A percentile compares a stretch with the other conserved stretches of the same genome.
Evolutionary conservation across 2,329 filamentous ascomycete genomes (phyloP).

Genomic region (Amphichorda felina): DNA sequence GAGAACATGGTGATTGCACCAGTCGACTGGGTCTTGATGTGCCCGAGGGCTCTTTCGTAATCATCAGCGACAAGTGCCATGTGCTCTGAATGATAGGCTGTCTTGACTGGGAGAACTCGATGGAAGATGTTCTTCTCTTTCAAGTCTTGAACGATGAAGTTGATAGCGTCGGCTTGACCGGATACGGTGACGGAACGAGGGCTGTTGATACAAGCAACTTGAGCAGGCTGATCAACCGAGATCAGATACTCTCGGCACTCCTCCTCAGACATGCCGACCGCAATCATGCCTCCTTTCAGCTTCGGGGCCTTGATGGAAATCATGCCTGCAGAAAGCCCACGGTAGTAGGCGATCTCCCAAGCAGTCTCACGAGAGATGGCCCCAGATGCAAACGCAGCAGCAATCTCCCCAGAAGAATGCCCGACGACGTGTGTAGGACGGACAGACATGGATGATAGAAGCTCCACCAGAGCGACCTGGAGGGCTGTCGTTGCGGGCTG

Average conservation of each 20-base stretch:
- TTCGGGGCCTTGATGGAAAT: slow-evolving; percentile 13
- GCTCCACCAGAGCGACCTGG: slow-evolving; percentile 28
- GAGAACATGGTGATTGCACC: slow-evolving; percentile 23
- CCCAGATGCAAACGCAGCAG: slow-evolving; percentile 27
- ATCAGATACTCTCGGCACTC: slow-evolving; percentile 16
- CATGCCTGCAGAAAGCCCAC: slow-evolving; percentile 21
- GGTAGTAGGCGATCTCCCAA: slow-evolving; percentile 28
- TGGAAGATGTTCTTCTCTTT: slow-evolving; percentile 17
- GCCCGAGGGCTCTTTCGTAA: slow-evolving; percentile 18
- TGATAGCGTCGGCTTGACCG: slow-evolving; percentile 19
- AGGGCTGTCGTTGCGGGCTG: slow-evolving; percentile 29
- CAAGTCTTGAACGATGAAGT: slow-evolving; percentile 18
- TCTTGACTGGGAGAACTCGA: slow-evolving; percentile 21
- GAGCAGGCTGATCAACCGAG: slow-evolving; percentile 9
- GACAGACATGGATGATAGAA: slow-evolving; percentile 20
- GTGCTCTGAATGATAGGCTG: slow-evolving; percentile 32
- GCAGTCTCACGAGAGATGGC: slow-evolving; percentile 22
- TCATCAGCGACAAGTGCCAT: slow-evolving; percentile 24
- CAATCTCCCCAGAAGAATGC: slow-evolving; percentile 35
- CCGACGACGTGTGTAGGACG: slow-evolving; percentile 23
- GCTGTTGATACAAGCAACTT: slow-evolving; percentile 32
- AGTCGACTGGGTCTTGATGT: slow-evolving; percentile 8
- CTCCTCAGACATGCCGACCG: slow-evolving; percentile 18
- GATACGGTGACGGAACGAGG: slow-evolving; percentile 30
- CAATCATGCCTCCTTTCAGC: slow-evolving; percentile 28